Conservation (phyloP, 2,329 filamentous ascomycete genomes). For the Paracoccidioides brasiliensis region DNA sequence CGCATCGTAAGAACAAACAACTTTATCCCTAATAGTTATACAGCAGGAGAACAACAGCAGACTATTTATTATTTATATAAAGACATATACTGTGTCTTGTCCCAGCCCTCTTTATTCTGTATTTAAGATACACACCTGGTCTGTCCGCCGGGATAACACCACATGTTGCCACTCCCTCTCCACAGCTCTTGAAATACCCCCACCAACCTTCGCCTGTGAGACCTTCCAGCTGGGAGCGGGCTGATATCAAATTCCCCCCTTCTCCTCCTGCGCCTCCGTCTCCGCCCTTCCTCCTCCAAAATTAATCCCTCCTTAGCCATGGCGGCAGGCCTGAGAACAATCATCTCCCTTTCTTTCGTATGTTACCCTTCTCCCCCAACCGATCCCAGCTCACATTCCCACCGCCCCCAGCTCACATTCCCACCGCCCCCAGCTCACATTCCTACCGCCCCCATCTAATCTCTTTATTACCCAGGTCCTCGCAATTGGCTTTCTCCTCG, state of each 20-base stretch:
- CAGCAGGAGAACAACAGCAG: too few species aligned
- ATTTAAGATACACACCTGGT: background rate
- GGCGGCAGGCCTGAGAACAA: constrained; percentile 92
- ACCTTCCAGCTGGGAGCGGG: background rate
- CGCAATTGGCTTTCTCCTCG: constrained; percentile 94
- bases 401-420: background rate
- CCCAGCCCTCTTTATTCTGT: too few species aligned
- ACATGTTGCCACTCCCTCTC: background rate
- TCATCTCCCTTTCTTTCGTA: constrained; percentile 97
- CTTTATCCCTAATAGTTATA: too few species aligned
- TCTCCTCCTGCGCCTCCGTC: constrained; percentile 10
- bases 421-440: background rate
- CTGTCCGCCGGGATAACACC: background rate
- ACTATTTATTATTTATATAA: too few species aligned
- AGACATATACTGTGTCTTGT: too few species aligned
- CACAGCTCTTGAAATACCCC: background rate
- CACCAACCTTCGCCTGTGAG: background rate
- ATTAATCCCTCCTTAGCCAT: constrained; percentile 25
- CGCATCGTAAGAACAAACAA: too few species aligned
- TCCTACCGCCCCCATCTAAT: background rate
- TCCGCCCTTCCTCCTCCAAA: constrained; percentile 9
- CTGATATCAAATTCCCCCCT: background rate
- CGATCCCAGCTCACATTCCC: background rate
- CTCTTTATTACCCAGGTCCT: constrained; percentile 50
- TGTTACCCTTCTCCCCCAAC: constrained; percentile 16